phyloP scores from a whole-genome alignment of 306 rosid species.

The Carpinus viminea region DNA sequence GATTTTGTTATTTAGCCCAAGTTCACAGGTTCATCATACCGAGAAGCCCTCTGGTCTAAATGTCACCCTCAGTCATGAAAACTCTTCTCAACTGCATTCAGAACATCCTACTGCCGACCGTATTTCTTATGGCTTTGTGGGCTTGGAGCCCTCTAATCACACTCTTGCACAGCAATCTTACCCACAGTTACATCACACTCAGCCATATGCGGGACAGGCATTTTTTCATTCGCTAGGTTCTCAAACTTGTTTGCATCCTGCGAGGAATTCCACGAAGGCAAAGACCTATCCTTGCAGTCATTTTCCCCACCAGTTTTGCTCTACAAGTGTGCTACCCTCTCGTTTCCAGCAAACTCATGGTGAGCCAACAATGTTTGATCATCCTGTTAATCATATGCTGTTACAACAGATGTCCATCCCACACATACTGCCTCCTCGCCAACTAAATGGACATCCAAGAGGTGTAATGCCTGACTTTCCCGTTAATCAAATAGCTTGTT shows the following conservation, averaged over 20 bases:
- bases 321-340: conserved; percentile 19
- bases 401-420: conserved; percentile 27
- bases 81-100: conserved; percentile 13
- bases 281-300: conserved; percentile 19
- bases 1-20: conserved; percentile 28
- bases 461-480: conserved; percentile 23
- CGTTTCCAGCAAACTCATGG: conserved; percentile 19
- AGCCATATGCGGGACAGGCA: conserved; percentile 22
- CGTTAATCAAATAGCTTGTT: conserved; percentile 27
- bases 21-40: conserved; percentile 32
- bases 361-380: conserved; percentile 27
- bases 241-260: conserved; percentile 21
- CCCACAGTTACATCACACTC: conserved; percentile 20
- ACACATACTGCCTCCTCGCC: conserved; percentile 9
- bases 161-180: conserved; percentile 20
- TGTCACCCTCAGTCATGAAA: conserved; percentile 34
- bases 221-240: not conserved
- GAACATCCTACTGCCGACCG: conserved; percentile 18
- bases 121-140: conserved; percentile 12
- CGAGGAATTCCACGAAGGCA: conserved; percentile 17
- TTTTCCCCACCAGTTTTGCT: conserved; percentile 5
- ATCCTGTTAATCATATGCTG: conserved; percentile 18
- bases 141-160: conserved; percentile 7
- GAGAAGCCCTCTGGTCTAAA: conserved; percentile 36
- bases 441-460: conserved; percentile 14